Conservation (phyloP, 495 filamentous ascomycete genomes). For the Penicillium arizonense region DNA sequence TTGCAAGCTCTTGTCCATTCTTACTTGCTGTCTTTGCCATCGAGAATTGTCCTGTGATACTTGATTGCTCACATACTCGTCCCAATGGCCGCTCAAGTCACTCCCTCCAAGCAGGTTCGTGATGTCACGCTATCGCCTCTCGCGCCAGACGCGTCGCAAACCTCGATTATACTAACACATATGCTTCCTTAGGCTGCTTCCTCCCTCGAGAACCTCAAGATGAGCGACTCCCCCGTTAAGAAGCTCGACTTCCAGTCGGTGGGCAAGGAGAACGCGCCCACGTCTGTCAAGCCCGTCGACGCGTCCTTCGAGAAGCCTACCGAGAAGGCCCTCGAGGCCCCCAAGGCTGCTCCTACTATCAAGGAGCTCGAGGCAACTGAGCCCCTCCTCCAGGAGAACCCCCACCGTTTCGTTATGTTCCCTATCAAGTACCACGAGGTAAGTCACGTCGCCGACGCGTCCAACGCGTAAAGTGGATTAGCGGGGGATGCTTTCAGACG, state of each 20-base stretch:
- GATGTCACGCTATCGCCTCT: constrained; percentile 41
- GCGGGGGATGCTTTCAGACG: background rate
- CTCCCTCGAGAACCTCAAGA: constrained; percentile 83
- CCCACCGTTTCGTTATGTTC: constrained; percentile 94
- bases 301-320: constrained; percentile 48
- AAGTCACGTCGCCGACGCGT: constrained; percentile 58
- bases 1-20: constrained; percentile 22
- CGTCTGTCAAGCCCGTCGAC: constrained; percentile 51
- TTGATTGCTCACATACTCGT: constrained; percentile 22
- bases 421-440: constrained; percentile 99
- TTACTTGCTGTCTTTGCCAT: constrained; percentile 21
- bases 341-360: constrained; percentile 57
- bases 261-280: constrained; percentile 81
- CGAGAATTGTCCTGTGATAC: constrained; percentile 12
- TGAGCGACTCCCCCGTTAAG: constrained; percentile 86
- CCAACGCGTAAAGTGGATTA: constrained; percentile 65
- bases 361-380: constrained; percentile 76
- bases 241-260: constrained; percentile 72
- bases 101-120: constrained; percentile 84
- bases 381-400: constrained; percentile 93
- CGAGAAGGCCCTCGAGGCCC: constrained; percentile 45
- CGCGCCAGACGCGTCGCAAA: constrained; percentile 33
- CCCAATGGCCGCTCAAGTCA: constrained; percentile 69
- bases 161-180: constrained; percentile 22
- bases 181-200: constrained; percentile 64